A percentile compares a stretch with the other conserved stretches of the same genome.
Evolutionary conservation across 1,284 basidiomycete genomes (phyloP).

Genomic region (Ceratobasidium theobromae): DNA sequence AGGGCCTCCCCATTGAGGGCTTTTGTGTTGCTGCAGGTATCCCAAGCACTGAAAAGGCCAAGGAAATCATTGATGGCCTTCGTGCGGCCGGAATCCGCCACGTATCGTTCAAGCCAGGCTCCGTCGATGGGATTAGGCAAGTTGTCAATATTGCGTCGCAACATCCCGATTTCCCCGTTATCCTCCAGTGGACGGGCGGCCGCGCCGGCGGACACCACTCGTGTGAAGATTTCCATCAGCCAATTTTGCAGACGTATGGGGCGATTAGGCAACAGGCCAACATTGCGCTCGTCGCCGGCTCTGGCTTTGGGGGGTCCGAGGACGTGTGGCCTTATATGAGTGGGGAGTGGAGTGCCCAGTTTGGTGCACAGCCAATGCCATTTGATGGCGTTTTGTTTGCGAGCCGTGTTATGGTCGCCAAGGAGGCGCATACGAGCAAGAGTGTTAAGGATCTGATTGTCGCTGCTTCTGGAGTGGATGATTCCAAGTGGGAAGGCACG

Average conservation of each 20-base stretch:
- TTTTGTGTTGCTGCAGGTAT: conserved; percentile 98
- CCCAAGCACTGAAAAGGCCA: conserved; percentile 89
- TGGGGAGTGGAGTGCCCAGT: conserved; percentile 91
- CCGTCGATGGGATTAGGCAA: conserved; percentile 94
- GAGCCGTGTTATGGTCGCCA: conserved; percentile 96
- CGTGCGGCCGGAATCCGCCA: conserved; percentile 85
- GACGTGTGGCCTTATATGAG: conserved; percentile 97
- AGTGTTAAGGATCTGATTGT: conserved; percentile 97
- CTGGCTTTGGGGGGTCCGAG: conserved; percentile 93
- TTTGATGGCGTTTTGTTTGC: conserved; percentile 98
- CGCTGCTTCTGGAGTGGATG: conserved; percentile 88
- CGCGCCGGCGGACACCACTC: conserved; percentile 99
- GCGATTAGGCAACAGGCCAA: conserved; percentile 88
- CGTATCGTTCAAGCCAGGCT: conserved; percentile 96
- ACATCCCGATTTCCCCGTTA: conserved; percentile 97
- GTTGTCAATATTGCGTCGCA: conserved; percentile 94
- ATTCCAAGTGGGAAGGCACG: conserved; percentile 92
- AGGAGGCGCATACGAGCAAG: conserved; percentile 93
- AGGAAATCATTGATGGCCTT: conserved; percentile 84
- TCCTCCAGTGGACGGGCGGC: conserved; percentile 98
- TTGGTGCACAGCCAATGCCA: conserved; percentile 93
- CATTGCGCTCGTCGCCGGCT: conserved; percentile 91
- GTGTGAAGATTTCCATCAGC: conserved; percentile 98
- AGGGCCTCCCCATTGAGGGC: conserved; percentile 94
- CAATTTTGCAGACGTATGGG: conserved; percentile 87